These are phyloP conservation scores for Emmonsia crescens DNA, from an alignment of 2,329 filamentous ascomycete species.

Conservation along the genomic window DNA sequence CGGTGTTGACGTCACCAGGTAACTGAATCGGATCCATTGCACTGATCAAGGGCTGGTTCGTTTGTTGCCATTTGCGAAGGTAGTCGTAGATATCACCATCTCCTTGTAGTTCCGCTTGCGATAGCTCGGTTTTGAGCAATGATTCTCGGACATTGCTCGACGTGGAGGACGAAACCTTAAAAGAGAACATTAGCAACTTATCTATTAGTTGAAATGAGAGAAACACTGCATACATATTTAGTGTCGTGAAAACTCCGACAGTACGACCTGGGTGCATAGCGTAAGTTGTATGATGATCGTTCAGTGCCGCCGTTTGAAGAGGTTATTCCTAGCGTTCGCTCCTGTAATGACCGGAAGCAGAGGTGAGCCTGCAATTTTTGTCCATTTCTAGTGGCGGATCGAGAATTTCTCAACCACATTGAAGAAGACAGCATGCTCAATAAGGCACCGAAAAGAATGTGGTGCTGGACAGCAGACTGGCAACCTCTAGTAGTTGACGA, in stretches of 20 bases:
- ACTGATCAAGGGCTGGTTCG: background rate
- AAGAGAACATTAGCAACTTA: background rate
- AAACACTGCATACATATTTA: background rate
- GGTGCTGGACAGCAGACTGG: background rate
- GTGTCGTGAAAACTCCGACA: background rate
- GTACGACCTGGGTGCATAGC: background rate
- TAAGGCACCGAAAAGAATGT: background rate
- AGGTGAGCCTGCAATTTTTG: conserved; percentile 8
- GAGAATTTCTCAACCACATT: conserved; percentile 9
- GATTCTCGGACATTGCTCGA: conserved; percentile 1
- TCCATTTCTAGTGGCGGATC: conserved; percentile 8
- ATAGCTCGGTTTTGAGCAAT: conserved; percentile 18
- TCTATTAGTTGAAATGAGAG: background rate
- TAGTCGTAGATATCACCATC: conserved; percentile 33
- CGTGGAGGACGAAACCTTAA: conserved; percentile 4
- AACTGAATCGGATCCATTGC: conserved; percentile 9
- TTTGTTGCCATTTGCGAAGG: conserved; percentile 29
- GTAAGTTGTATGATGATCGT: background rate
- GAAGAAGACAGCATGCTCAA: conserved; percentile 6
- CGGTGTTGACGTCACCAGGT: background rate
- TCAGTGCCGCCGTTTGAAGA: background rate
- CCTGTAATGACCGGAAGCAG: conserved; percentile 12
- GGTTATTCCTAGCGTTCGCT: background rate
- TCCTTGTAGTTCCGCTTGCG: conserved; percentile 25
- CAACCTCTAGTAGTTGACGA: background rate